Evolutionary conservation across 805 yeast genomes (phyloP).

Genomic region (Jamesozyma spencerorum): DNA sequence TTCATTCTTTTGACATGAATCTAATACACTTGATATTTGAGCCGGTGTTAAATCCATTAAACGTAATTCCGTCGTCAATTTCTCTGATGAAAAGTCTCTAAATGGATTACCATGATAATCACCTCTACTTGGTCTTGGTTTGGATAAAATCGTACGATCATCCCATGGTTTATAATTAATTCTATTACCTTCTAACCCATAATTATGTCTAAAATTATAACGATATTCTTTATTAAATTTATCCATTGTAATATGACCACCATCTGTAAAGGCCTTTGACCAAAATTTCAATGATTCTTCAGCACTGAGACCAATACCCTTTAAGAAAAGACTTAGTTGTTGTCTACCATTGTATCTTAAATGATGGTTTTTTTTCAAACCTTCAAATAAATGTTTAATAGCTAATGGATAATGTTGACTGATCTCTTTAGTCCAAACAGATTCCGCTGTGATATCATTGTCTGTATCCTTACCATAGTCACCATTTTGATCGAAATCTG

Average conservation of each 20-base stretch:
- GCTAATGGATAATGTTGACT: constrained; percentile 75
- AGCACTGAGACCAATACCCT: constrained; percentile 78
- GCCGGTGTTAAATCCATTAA: constrained; percentile 41
- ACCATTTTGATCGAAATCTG: constrained; percentile 34
- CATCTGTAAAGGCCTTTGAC: constrained; percentile 54
- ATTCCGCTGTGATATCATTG: constrained; percentile 50
- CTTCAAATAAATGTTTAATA: constrained; percentile 55
- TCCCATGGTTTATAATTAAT: constrained; percentile 80
- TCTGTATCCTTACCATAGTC: constrained; percentile 26
- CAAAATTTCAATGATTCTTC: constrained; percentile 88
- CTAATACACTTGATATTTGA: constrained; percentile 51
- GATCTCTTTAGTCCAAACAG: constrained; percentile 46
- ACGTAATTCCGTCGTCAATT: constrained; percentile 44
- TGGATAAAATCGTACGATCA: constrained; percentile 66
- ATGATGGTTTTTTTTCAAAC: constrained; percentile 55
- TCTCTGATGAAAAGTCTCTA: constrained; percentile 61
- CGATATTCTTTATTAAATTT: constrained; percentile 80
- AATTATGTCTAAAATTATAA: constrained; percentile 79
- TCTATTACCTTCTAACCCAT: constrained; percentile 87
- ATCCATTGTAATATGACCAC: constrained; percentile 49
- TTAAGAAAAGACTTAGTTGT: constrained; percentile 74
- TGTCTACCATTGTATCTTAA: constrained; percentile 76
- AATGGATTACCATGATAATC: constrained; percentile 94
- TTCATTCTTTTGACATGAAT: constrained; percentile 57
- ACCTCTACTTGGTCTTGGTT: constrained; percentile 55